Evolutionary conservation across 768 basidiomycete species (phyloP), one percentile per base, ranked within the genome.

Genomic region (Porphyrellus cyaneotinctus): DNA sequence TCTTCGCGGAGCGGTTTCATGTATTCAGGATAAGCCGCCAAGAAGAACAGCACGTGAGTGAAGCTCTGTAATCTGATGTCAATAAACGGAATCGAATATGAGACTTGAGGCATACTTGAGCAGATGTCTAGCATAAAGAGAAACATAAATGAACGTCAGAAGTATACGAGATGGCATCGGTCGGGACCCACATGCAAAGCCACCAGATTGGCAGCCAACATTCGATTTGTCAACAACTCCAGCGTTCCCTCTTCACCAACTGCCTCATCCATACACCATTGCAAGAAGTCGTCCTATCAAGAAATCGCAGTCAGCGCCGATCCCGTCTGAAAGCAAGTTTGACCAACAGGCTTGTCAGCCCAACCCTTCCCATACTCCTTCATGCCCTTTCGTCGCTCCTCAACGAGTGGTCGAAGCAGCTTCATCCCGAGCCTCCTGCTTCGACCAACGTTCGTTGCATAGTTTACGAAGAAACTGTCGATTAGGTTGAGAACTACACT

Each of bases 1-100:
- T n/a, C n/a, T n/a, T n/a, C n/a, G n/a, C n/a, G n/a, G n/a, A n/a
- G n/a, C n/a, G n/a, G n/a, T n/a, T n/a, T 57, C 64, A 69, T 49
- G 41, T 65, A 73, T 45, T 72, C 54, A 6, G 75, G 72, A 23
- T 69, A 48, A 0, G 70, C 64, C 6, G 72, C 74, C 4, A 78
- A 66, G 43, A 66, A 51, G 37, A 65, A 70, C 0, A 78, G 53
- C 0, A 68, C 71, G 22, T 71, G 68, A 0, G 67, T 67, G 32
- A 74, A 64, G 31, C 52, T 65, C 72, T 73, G 23, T 13, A 33
- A 24, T 35, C 13, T 6, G 7, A 18, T 17, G 11, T 43, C 2
- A 30, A n/a, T 30, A 17, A 43, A 28, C 26, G 4, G 4, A 4
- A 8, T 5, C 5, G 20, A 3, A 14, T 11, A 6, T 1, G 15